A percentile compares a stretch with the other conserved stretches of the same genome.
phyloP scores from a whole-genome alignment of 495 filamentous ascomycete genomes.

The Xylaria curta region DNA sequence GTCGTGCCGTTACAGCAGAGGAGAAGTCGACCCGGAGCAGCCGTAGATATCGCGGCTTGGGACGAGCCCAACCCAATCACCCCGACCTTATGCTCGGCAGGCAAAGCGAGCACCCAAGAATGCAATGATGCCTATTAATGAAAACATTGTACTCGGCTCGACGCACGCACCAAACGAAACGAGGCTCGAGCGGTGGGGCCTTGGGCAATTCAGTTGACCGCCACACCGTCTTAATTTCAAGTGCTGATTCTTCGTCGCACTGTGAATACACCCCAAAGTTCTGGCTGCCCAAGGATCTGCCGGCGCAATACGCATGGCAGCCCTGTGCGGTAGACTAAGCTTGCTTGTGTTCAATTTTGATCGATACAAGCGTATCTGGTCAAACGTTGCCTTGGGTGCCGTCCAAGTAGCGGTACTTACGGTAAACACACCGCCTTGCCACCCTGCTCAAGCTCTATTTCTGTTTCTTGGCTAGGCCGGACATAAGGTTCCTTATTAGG shows the following conservation, averaged over 20 bases:
- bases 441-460: conserved; percentile 6
- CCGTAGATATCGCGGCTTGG: no score
- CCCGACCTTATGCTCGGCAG: neutral
- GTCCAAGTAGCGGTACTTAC: conserved; percentile 19
- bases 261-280: neutral
- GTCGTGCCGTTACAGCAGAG: no score
- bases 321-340: neutral
- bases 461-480: conserved; percentile 51
- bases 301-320: neutral
- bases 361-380: conserved; percentile 4
- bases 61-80: neutral
- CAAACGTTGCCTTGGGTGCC: neutral
- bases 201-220: conserved; percentile 35
- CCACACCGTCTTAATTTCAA: conserved; percentile 22
- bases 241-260: conserved; percentile 18
- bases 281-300: neutral
- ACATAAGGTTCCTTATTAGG: conserved; percentile 52
- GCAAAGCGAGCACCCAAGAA: neutral
- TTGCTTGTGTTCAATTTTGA: neutral
- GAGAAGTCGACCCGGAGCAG: no score
- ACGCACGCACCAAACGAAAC: conserved; percentile 5
- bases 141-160: conserved; percentile 7
- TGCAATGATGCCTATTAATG: conserved; percentile 1
- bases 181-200: conserved; percentile 26
- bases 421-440: conserved; percentile 23